Evolutionary conservation across 495 filamentous ascomycete genomes (phyloP).

Genomic region (Jackrogersella multiformis): DNA sequence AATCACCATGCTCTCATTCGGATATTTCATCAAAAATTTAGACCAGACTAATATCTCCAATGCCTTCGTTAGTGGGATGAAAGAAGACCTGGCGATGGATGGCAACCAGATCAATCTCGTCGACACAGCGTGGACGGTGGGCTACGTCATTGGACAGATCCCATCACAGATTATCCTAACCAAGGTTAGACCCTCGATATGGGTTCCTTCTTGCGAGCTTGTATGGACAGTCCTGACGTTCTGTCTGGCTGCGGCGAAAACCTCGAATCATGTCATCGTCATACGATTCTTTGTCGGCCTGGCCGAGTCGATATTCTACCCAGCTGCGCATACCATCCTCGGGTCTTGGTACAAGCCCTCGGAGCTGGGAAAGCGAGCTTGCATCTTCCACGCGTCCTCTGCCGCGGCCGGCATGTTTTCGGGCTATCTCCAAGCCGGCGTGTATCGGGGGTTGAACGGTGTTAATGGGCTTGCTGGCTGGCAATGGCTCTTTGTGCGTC

Average conservation of each 20-base stretch:
- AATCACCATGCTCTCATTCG: constrained; percentile 50
- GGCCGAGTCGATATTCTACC: constrained; percentile 57
- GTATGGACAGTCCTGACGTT: constrained; percentile 50
- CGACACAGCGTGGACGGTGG: constrained; percentile 49
- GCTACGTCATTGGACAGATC: constrained; percentile 52
- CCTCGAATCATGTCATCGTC: constrained; percentile 43
- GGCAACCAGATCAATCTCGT: constrained; percentile 46
- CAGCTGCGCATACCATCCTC: constrained; percentile 42
- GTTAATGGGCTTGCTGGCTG: constrained; percentile 57
- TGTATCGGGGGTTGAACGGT: constrained; percentile 57
- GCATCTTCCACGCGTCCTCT: constrained; percentile 49
- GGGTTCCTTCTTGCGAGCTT: constrained; percentile 53
- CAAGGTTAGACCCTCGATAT: constrained; percentile 53
- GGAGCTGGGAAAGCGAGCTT: constrained; percentile 49
- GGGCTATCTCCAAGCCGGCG: constrained; percentile 60
- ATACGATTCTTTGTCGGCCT: constrained; percentile 59
- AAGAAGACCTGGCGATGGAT: constrained; percentile 47
- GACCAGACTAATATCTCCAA: constrained; percentile 54
- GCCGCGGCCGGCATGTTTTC: constrained; percentile 45
- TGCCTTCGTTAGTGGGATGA: constrained; percentile 53
- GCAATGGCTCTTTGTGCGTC: constrained; percentile 60
- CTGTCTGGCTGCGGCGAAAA: constrained; percentile 44
- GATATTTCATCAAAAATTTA: constrained; percentile 57
- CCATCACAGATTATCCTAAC: constrained; percentile 57
- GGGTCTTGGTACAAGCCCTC: constrained; percentile 45